Evolutionary conservation across 495 filamentous ascomycete species (phyloP).

Genomic region (Penicillium nucicola): DNA sequence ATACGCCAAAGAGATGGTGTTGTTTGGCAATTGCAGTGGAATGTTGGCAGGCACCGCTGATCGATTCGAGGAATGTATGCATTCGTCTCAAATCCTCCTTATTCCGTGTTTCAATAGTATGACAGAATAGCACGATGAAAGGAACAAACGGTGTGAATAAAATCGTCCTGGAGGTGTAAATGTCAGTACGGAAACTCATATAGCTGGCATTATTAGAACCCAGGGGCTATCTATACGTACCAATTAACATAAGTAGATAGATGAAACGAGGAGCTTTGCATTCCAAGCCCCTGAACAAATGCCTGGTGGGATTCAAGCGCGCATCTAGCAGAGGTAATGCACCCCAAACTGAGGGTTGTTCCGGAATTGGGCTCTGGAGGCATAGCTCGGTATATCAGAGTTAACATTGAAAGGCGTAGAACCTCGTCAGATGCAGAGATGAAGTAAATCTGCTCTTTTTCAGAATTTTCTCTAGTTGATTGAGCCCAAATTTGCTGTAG

Average conservation of each 20-base stretch:
- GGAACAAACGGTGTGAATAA: slow-evolving; percentile 14
- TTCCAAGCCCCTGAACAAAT: neutral
- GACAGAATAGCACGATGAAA: slow-evolving; percentile 20
- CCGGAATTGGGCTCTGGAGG: slow-evolving; percentile 4
- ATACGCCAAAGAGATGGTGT: slow-evolving; percentile 6
- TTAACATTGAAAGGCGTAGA: slow-evolving; percentile 8
- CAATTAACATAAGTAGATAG: slow-evolving; percentile 8
- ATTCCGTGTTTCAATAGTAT: slow-evolving; percentile 15
- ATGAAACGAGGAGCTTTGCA: neutral
- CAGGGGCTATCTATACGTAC: slow-evolving; percentile 1
- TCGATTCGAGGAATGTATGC: slow-evolving; percentile 7
- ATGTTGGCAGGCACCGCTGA: slow-evolving; percentile 4
- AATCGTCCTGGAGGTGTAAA: too few species aligned
- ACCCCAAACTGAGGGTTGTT: slow-evolving; percentile 6
- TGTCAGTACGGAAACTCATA: too few species aligned
- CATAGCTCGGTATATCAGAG: slow-evolving; percentile 17
- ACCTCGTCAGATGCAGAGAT: slow-evolving; percentile 5
- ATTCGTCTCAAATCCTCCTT: slow-evolving; percentile 9
- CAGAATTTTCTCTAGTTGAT: neutral
- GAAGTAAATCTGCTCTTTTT: neutral
- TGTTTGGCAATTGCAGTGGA: slow-evolving; percentile 6
- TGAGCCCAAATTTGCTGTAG: neutral
- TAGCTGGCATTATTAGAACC: too few species aligned
- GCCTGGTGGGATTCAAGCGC: slow-evolving; percentile 7
- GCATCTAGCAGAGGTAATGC: slow-evolving; percentile 11